Base-by-base conservation (phyloP, 208 protist species). In the Naegleria lovaniensis region DNA sequence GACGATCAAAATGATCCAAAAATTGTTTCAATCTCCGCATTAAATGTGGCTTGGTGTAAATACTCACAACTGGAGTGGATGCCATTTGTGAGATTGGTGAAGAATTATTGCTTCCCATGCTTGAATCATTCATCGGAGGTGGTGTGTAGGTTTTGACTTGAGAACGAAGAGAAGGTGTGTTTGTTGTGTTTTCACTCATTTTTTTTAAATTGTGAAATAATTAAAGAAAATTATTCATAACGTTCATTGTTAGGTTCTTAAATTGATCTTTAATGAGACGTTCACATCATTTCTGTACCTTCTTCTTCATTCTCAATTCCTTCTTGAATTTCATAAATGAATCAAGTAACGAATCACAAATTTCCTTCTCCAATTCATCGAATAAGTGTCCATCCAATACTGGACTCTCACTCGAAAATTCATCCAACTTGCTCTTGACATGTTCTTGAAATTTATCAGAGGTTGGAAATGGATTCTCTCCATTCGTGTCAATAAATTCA, bases 1-100 rank as follows among this genome's bases (percentile, higher is more conserved):
- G 48, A 0, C 85, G 4, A 40, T 89, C 85, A 67, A 89, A 89
- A 67, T 89, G 85, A 22, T 67, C 16, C n/a, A 89, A 89, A 89
- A 89, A 89, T 67, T 33, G 11, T 16, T 19, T 40, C 33, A 89
- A 89, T 9, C 48, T 33, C 25, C 59, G 59, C 85, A 89, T 89
- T 29, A 89, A 67, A 22, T 38, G 39, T 40, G 85, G 85, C 59
- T 52, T 89, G 2, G 85, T 89, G 22, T 89, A 40, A 29, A 89
- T 89, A 40, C 85, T 55, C 51, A 89, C 36, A 55, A 89, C 85
- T 29, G 85, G 48, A 41, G 85, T 55, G 5, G 29, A 43, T 40
- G 29, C 29, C 13, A 33, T 0, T 29, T 0, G 29, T 67, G 16
- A 13, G 0, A 1, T 40, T 41, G 85, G 51, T 58, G 75, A 83